Conservation (phyloP, 2,329 filamentous ascomycete genomes). For the Leptographium radiaticola region DNA sequence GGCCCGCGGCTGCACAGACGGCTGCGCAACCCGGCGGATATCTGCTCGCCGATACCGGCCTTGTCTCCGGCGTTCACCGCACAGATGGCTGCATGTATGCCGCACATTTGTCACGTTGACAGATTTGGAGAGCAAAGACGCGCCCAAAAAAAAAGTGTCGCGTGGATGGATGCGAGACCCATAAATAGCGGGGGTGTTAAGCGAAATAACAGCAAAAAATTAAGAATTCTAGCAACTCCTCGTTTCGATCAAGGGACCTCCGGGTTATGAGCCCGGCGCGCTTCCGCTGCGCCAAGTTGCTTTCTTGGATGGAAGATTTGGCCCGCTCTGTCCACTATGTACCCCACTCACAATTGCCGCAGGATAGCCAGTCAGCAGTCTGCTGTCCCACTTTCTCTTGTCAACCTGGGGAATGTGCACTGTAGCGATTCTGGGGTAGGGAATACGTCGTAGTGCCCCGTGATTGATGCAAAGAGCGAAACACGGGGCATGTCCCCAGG, state of each 20-base stretch:
- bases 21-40: slow-evolving; percentile 25
- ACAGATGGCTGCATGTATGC: slow-evolving; percentile 42
- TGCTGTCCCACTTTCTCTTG: too few species aligned
- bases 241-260: slow-evolving; percentile 10
- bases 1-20: slow-evolving; percentile 44
- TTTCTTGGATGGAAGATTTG: neutral
- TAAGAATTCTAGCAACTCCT: slow-evolving; percentile 6
- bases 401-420: too few species aligned
- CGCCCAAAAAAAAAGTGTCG: too few species aligned
- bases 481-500: too few species aligned
- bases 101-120: slow-evolving; percentile 35
- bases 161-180: neutral
- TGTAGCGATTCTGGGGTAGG: too few species aligned
- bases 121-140: neutral
- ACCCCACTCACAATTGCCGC: too few species aligned
- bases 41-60: slow-evolving; percentile 11
- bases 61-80: slow-evolving; percentile 12
- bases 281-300: slow-evolving; percentile 10
- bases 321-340: too few species aligned
- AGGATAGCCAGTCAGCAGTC: too few species aligned
- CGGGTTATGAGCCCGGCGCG: slow-evolving; percentile 10
- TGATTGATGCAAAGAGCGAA: too few species aligned
- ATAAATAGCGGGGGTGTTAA: neutral
- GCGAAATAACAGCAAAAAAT: neutral
- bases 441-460: too few species aligned